Evolutionary conservation across 2,329 filamentous ascomycete genomes (phyloP), one percentile per base, ranked within the genome.

Genomic region (Fusarium nanum): DNA sequence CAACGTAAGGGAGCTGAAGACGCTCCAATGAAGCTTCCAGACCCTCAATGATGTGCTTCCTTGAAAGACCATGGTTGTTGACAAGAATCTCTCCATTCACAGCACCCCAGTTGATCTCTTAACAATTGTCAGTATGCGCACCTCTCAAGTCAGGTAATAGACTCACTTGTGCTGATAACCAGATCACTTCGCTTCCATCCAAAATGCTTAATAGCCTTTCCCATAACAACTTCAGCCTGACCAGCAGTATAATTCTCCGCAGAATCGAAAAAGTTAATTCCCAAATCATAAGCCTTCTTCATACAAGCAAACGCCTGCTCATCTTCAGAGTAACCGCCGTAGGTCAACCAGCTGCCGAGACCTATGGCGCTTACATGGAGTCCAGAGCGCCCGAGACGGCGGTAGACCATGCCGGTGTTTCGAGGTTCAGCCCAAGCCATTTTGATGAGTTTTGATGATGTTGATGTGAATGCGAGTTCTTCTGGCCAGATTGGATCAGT

Each of bases 341-440:
- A 91, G 2, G 90, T 92, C 55, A 92, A 82, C 88, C 88, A 89
- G 48, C 87, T 85, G 37, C 87, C 91, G 1, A 92, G 82, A 3
- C 88, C 87, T 48, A 92, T 88, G 12, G 86, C 88, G 13, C 89
- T 92, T 42, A 92, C 88, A 74, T 92, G 88, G 7, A 92, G 83
- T 16, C 90, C 90, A 7, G 88, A 89, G 55, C 78, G 77, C 54
- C 81, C 81, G 9, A 82, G 78, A 34, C 80, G 80, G 73, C 81
- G 81, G 74, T 83, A 83, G 69, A 77, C 61, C 81, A 83, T 83
- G 60, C 82, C 82, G 14, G 81, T 83, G 59, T 83, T 78, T 58
- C 82, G 76, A 56, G 82, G 82, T 77, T 83, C 82, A 71, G 78
- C 68, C 77, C 78, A 83, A 41, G 82, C 80, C 82, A 83, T 83